A percentile compares a stretch with the other conserved stretches of the same genome.
Evolutionary conservation across 2,329 filamentous ascomycete genomes (phyloP).

Genomic region (Beauveria scarabaeidicola): DNA sequence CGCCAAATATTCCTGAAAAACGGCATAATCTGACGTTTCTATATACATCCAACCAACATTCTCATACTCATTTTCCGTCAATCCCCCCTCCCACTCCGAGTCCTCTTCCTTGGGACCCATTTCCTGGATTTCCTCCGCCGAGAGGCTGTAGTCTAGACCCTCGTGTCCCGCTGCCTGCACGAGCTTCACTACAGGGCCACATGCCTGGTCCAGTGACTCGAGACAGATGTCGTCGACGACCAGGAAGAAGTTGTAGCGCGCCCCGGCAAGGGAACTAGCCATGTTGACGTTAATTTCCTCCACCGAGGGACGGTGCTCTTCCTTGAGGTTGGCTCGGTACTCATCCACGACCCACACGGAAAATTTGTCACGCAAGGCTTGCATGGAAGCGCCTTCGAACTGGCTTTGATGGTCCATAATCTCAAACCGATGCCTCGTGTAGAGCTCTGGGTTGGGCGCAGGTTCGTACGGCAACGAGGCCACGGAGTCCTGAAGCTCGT

Average conservation of each 20-base stretch:
- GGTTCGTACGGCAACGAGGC: background rate
- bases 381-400: background rate
- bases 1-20: slow-evolving; percentile 2
- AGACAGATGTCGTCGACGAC: slow-evolving; percentile 8
- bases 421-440: background rate
- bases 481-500: background rate
- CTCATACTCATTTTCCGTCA: slow-evolving; percentile 8
- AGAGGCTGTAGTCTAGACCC: background rate
- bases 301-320: background rate
- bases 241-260: slow-evolving; percentile 7
- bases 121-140: background rate
- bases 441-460: background rate
- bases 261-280: background rate
- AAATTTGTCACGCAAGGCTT: background rate
- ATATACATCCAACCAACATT: slow-evolving; percentile 13
- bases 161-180: background rate
- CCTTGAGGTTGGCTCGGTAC: background rate
- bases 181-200: slow-evolving; percentile 1
- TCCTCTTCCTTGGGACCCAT: background rate
- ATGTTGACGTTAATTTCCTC: background rate
- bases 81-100: slow-evolving; percentile 7
- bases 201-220: slow-evolving; percentile 2
- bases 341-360: background rate
- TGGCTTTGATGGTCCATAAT: background rate
- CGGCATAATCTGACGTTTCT: slow-evolving; percentile 2